phyloP scores from a whole-genome alignment of 164 flowering plant genomes.

The Annona squamosa region DNA sequence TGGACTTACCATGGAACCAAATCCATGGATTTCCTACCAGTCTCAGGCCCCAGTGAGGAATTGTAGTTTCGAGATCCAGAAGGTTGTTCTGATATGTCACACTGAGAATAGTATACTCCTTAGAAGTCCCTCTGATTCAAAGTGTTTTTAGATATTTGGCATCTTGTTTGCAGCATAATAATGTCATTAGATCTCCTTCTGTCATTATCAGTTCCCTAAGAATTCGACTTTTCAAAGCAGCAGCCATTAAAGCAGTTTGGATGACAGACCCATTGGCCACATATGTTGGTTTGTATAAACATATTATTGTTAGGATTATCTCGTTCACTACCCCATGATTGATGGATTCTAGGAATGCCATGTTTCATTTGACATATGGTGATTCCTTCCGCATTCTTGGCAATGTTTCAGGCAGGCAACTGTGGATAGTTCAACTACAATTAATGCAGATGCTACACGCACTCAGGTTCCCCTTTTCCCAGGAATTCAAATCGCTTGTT shows the following conservation, averaged over 20 bases:
- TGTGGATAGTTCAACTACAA: conserved; percentile 24
- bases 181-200: background rate
- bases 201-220: background rate
- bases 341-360: background rate
- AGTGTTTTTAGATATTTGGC: too few relatives aligned
- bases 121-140: background rate
- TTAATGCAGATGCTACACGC: conserved; percentile 16
- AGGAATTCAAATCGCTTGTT: background rate
- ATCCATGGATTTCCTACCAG: too few relatives aligned
- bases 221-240: background rate
- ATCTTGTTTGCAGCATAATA: background rate
- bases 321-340: background rate
- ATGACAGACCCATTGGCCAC: background rate
- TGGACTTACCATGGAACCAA: too few relatives aligned
- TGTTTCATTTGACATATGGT: background rate
- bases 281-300: background rate
- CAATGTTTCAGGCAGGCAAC: conserved; percentile 32
- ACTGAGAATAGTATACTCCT: background rate
- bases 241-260: background rate
- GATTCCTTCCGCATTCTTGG: conserved; percentile 3
- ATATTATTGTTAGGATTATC: background rate
- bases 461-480: conserved; percentile 36
- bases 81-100: background rate
- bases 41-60: too few relatives aligned
- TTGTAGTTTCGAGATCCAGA: background rate